Base-by-base conservation (phyloP, 371 early-diverging fungal species). In the Circinella minor region DNA sequence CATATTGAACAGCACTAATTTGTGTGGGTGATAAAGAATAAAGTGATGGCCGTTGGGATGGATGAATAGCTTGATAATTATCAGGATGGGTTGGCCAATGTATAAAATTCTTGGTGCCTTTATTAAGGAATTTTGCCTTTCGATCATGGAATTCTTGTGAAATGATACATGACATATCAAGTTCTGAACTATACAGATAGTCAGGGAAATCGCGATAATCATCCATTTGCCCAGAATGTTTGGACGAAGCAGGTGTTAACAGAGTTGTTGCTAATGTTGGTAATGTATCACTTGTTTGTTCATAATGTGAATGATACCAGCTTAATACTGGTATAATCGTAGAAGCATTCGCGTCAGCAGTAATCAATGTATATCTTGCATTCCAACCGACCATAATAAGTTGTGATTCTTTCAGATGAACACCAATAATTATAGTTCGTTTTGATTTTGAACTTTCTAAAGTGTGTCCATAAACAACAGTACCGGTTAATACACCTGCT, bases 21-120 rank as follows among this genome's bases (percentile, higher is more conserved):
- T 84, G 84, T 43, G 78, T 81, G 0, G 77, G 70, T 2, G 84
- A 84, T 1, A 81, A 18, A 1, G 39, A 60, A 43, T 79, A 83
- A 5, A 76, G 11, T 3, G 77, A 66, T 1, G 69, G 71, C 1
- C 76, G 71, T 20, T 70, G 66, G 2, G 67, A 27, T 10, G 39
- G 66, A 36, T 55, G 72, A 17, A 55, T 48, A 3, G 10, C 59
- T 20, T 49, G 47, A 34, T 46, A 47, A 15, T 51, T 13, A 39
- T 17, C 14, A 43, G 62, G 27, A 61, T 69, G 67, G 4, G 55
- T 65, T 0, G 81, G 81, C 83, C 83, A 83, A 20, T 36, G 18
- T 34, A 20, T 51, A n/a, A 13, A n/a, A 11, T 43, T 43, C 6
- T 11, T 6, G 0, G 34, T 36, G 1, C 61, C 54, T n/a, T n/a